Base-by-base conservation (phyloP, 164 flowering plant genomes). In the Taxillus chinensis region DNA sequence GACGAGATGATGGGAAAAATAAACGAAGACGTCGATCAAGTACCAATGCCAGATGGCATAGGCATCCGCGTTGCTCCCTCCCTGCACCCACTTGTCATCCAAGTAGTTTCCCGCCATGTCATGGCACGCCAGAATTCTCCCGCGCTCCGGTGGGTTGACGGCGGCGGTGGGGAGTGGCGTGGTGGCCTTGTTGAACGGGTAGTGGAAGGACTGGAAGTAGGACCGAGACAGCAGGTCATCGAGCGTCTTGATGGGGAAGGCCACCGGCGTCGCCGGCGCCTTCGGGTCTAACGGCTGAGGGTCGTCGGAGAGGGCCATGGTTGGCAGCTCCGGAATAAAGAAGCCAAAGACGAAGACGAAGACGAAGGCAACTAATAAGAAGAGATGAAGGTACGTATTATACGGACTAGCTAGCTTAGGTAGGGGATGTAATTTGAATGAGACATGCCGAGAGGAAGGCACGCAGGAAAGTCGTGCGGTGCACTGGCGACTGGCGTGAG, bases 41-140 rank as follows among this genome's bases (percentile, higher is more conserved):
- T 90, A 70, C 98, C 96, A 92, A 68, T 92, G 96, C 92, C 96
- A 90, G 3, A 90, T 82, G 4, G 87, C 83, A 64, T 82, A 90
- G 10, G 90, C 96, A 15, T 71, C 83, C 1, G 73, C 62, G 58
- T 86, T 85, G 0, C 56, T 50, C 67, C 95, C 91, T 3, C 96
- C 98, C 68, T 92, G 98, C 41, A 85, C 73, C 88, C 89, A 88
- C 75, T 79, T 81, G 68, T 92, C 98, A 46, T 90, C 95, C 10
- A 15, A 15, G 58, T 92, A 92, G 4, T 95, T 95, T 5, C 95
- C 96, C 1, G 70, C 76, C 95, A 92, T 86, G 52, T 90, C 98
- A 64, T 92, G 98, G 67, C 96, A 92, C 17, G 85, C 96, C 57
- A 92, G 79, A 51, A 85, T 27, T 77, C 96, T 77, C 7, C 70